Conservation (phyloP, 2,329 filamentous ascomycete genomes). For the Fusarium sp. region DNA sequence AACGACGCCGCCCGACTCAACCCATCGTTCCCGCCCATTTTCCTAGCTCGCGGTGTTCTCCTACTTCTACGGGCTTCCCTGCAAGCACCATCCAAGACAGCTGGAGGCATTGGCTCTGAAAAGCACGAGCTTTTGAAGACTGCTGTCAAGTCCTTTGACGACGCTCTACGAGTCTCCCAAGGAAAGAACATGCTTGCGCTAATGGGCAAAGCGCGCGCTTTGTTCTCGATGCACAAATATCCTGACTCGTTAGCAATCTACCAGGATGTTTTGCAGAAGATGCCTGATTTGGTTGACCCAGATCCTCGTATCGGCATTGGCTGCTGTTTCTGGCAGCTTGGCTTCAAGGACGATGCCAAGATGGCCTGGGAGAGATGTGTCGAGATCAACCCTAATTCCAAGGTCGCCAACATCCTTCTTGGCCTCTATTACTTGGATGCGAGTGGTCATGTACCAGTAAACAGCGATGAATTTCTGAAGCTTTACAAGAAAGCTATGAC, state of each 20-base stretch:
- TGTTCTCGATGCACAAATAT: conserved; percentile 89
- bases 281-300: conserved; percentile 89
- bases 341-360: conserved; percentile 93
- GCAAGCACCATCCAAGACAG: conserved; percentile 78
- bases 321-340: conserved; percentile 96
- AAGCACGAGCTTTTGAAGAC: conserved; percentile 83
- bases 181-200: conserved; percentile 92
- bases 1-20: conserved; percentile 97
- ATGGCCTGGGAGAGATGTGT: conserved; percentile 89
- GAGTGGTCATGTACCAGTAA: conserved; percentile 84
- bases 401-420: conserved; percentile 89
- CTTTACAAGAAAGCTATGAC: conserved; percentile 96
- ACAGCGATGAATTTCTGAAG: conserved; percentile 84
- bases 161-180: conserved; percentile 86
- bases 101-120: conserved; percentile 77
- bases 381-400: conserved; percentile 85
- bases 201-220: conserved; percentile 87
- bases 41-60: conserved; percentile 90
- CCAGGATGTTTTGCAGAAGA: conserved; percentile 87
- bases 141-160: conserved; percentile 93
- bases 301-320: conserved; percentile 97
- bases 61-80: conserved; percentile 89
- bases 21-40: conserved; percentile 90
- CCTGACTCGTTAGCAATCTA: conserved; percentile 86
- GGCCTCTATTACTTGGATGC: conserved; percentile 91